These are phyloP conservation scores for Citrus cavaleriei DNA, from an alignment of 345 rosid species.

Conservation along the genomic window DNA sequence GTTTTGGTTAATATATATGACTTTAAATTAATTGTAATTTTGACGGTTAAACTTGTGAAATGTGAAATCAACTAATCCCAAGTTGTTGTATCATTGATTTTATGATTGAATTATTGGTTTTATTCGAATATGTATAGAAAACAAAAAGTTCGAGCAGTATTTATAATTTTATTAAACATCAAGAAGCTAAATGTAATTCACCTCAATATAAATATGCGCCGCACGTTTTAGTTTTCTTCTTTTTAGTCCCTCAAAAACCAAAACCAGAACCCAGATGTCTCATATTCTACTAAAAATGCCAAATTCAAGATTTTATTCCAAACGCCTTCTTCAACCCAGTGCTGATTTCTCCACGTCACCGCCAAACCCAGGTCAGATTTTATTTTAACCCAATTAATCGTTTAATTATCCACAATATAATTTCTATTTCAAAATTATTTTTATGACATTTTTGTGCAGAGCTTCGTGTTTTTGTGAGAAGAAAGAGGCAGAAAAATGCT, in stretches of 20 bases:
- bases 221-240: background rate
- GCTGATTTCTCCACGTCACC: constrained; percentile 12
- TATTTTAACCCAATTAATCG: background rate
- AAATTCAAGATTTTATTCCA: constrained; percentile 23
- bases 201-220: background rate
- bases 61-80: too few species aligned
- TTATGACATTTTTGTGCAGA: constrained; percentile 24
- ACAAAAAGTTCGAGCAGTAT: too few species aligned
- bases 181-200: background rate
- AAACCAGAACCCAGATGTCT: background rate
- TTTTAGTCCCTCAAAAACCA: background rate
- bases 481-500: constrained; percentile 42
- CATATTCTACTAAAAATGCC: constrained; percentile 22
- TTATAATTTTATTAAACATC: too few species aligned
- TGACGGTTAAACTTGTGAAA: too few species aligned
- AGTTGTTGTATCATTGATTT: too few species aligned
- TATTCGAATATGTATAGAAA: background rate
- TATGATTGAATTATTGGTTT: background rate
- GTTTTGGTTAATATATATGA: too few species aligned
- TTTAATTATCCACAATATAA: background rate
- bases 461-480: constrained; percentile 51
- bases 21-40: too few species aligned
- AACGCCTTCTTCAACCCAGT: constrained; percentile 14
- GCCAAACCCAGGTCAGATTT: constrained; percentile 33
- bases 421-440: background rate